A percentile compares a stretch with the other conserved stretches of the same genome.
phyloP scores from a whole-genome alignment of 495 filamentous ascomycete species.

The Neurospora sp. region DNA sequence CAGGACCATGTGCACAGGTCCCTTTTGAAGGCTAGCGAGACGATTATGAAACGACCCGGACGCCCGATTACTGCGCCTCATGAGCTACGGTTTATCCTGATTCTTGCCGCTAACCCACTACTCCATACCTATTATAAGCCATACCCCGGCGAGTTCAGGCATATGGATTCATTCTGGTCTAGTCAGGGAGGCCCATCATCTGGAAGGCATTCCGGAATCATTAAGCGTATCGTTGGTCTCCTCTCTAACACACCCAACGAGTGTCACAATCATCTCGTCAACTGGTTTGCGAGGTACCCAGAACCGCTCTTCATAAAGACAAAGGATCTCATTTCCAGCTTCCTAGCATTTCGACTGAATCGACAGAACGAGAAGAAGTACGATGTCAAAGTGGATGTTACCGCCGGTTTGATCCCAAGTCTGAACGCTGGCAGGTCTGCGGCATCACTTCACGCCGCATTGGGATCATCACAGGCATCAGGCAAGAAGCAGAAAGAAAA shows the following conservation, averaged over 20 bases:
- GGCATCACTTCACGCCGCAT: slow-evolving; percentile 63
- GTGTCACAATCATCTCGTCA: slow-evolving; percentile 75
- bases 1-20: slow-evolving; percentile 56
- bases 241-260: slow-evolving; percentile 64
- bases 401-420: slow-evolving; percentile 59
- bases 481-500: slow-evolving; percentile 42
- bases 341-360: slow-evolving; percentile 72
- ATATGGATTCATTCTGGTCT: slow-evolving; percentile 8
- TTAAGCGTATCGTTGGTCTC: slow-evolving; percentile 78
- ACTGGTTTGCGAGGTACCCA: slow-evolving; percentile 71
- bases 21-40: slow-evolving; percentile 76
- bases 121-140: slow-evolving; percentile 41
- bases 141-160: slow-evolving; percentile 23
- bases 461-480: slow-evolving; percentile 41
- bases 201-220: slow-evolving; percentile 65
- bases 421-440: slow-evolving; percentile 51
- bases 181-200: slow-evolving; percentile 18
- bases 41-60: slow-evolving; percentile 74
- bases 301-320: slow-evolving; percentile 56
- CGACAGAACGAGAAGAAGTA: slow-evolving; percentile 63
- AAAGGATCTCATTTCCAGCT: slow-evolving; percentile 68
- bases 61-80: slow-evolving; percentile 57
- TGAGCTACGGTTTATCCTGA: slow-evolving; percentile 72
- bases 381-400: slow-evolving; percentile 44
- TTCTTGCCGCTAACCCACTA: slow-evolving; percentile 74